A percentile compares a stretch with the other conserved stretches of the same genome.
Conservation (phyloP, 345 rosid genomes). For the Bruguiera sexangula region DNA sequence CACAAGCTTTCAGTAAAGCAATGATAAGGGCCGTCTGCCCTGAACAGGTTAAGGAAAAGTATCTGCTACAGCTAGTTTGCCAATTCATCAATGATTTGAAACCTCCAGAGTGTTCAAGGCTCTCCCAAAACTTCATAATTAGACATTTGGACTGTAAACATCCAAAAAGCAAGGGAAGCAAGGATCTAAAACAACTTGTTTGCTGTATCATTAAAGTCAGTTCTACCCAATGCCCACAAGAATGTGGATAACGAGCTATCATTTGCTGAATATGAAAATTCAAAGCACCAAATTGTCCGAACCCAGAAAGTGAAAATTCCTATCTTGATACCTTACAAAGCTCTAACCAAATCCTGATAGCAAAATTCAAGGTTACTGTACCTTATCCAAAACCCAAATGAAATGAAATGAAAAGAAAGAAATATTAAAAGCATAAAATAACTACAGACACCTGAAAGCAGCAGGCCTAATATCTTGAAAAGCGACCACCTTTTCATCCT, state of each 20-base stretch:
- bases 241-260: neutral
- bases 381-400: neutral
- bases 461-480: slow-evolving; percentile 83
- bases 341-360: neutral
- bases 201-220: neutral
- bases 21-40: no score
- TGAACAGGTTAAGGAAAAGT: no score
- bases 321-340: neutral
- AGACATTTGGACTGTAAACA: neutral
- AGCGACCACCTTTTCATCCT: slow-evolving; percentile 83
- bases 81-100: no score
- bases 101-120: no score
- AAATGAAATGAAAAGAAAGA: neutral
- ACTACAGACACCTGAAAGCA: slow-evolving; percentile 56
- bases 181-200: neutral
- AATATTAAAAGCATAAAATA: neutral
- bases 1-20: no score
- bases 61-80: no score
- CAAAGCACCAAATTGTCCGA: neutral
- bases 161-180: neutral
- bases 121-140: neutral
- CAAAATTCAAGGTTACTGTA: neutral
- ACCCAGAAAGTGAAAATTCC: neutral
- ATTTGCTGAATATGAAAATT: neutral
- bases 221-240: neutral